phyloP scores from a whole-genome alignment of 257 asterid species.

The Plantago elongata region DNA sequence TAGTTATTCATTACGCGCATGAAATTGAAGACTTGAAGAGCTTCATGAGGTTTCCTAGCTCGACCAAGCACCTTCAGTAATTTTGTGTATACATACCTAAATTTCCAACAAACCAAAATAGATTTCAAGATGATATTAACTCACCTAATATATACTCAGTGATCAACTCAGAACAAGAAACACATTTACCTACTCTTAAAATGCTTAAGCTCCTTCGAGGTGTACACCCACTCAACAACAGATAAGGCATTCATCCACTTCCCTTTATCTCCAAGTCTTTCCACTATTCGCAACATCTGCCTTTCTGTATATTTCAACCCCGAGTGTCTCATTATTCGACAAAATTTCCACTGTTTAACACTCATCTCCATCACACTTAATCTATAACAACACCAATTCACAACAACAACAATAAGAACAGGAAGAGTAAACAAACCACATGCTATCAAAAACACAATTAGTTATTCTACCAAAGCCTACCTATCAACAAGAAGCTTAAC shows the following conservation, averaged over 20 bases:
- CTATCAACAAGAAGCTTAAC: slow-evolving; percentile 54
- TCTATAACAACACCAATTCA: slow-evolving; percentile 34
- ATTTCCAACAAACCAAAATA: slow-evolving; percentile 24
- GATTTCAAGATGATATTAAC: slow-evolving; percentile 15
- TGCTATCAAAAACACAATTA: background rate
- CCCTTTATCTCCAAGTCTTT: slow-evolving; percentile 72
- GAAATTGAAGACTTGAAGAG: slow-evolving; percentile 67
- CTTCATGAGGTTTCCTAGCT: slow-evolving; percentile 66
- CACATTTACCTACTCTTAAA: slow-evolving; percentile 63
- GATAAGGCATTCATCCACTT: slow-evolving; percentile 76
- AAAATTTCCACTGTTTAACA: slow-evolving; percentile 75
- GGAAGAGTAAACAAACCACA: background rate
- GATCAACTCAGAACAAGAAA: slow-evolving; percentile 12
- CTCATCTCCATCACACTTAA: slow-evolving; percentile 52
- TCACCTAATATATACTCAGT: slow-evolving; percentile 2
- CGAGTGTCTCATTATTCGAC: slow-evolving; percentile 69
- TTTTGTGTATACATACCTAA: slow-evolving; percentile 90
- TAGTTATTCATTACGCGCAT: slow-evolving; percentile 64
- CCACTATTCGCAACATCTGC: slow-evolving; percentile 81
- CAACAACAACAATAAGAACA: background rate
- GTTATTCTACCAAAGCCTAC: slow-evolving; percentile 22
- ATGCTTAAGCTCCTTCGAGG: slow-evolving; percentile 58
- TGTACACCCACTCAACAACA: slow-evolving; percentile 81
- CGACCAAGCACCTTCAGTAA: slow-evolving; percentile 75
- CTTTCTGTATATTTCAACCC: slow-evolving; percentile 78